Evolutionary conservation across 106 monocot species (phyloP).

Genomic region (Agapanthus africanus): DNA sequence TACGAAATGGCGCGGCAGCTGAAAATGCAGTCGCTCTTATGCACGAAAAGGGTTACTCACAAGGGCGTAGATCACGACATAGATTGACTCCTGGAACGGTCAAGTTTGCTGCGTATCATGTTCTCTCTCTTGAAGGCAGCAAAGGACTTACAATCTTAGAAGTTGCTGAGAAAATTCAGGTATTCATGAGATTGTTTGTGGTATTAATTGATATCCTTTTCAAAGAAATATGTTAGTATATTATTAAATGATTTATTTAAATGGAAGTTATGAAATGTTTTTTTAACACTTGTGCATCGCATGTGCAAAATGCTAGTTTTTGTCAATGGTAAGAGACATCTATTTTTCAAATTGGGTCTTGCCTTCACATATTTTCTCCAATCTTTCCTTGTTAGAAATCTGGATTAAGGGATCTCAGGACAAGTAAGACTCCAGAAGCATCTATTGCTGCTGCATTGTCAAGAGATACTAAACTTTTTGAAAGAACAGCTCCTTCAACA

Average conservation of each 20-base stretch:
- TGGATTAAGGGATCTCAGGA: slow-evolving; percentile 82
- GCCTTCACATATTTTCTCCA: background rate
- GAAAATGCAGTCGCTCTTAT: no score
- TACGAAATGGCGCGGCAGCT: slow-evolving; percentile 86
- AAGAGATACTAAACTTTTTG: slow-evolving; percentile 87
- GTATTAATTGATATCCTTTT: no score
- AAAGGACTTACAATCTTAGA: slow-evolving; percentile 81
- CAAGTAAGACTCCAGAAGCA: slow-evolving; percentile 98
- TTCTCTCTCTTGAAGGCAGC: slow-evolving; percentile 91
- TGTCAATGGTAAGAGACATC: no score
- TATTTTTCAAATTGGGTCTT: background rate
- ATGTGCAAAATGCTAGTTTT: no score
- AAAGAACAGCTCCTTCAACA: slow-evolving; percentile 98
- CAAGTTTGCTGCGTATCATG: slow-evolving; percentile 98
- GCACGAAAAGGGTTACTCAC: slow-evolving; percentile 77
- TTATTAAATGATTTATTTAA: no score
- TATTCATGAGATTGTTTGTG: no score
- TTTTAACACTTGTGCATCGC: no score
- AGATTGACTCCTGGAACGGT: slow-evolving; percentile 95
- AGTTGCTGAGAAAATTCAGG: slow-evolving; percentile 98
- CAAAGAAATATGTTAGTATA: no score
- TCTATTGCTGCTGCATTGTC: slow-evolving; percentile 98
- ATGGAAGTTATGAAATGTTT: no score
- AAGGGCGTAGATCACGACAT: slow-evolving; percentile 67
- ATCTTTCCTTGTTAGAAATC: no score